Conservation (phyloP, 805 yeast species). For the Saccharomycopsis capsularis region DNA sequence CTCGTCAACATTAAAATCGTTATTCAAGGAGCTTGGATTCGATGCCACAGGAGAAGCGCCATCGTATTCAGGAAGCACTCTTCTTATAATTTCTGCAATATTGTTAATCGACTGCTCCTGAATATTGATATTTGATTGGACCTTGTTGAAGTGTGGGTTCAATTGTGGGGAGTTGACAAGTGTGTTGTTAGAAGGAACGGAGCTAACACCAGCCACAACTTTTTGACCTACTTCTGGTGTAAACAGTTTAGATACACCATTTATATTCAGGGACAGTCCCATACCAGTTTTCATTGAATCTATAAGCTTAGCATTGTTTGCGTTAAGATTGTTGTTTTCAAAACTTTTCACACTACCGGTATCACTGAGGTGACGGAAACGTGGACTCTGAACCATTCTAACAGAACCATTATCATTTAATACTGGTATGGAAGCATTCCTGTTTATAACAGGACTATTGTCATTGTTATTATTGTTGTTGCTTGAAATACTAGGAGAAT, state of each 20-base stretch:
- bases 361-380: neutral
- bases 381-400: neutral
- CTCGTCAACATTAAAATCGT: conserved; percentile 20
- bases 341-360: neutral
- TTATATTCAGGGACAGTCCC: neutral
- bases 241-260: too few species aligned
- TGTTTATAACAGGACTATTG: neutral
- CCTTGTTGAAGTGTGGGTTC: neutral
- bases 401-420: neutral
- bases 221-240: too few species aligned
- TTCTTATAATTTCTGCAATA: conserved; percentile 16
- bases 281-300: neutral
- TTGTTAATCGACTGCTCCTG: conserved; percentile 20
- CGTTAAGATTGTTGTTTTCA: neutral
- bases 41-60: neutral
- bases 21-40: neutral
- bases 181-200: neutral
- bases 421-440: neutral
- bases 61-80: conserved; percentile 10
- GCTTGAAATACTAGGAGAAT: neutral
- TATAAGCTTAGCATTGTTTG: neutral
- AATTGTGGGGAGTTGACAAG: neutral
- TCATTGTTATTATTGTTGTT: neutral
- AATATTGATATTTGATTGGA: conserved; percentile 12
- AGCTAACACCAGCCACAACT: neutral